Base-by-base conservation (phyloP, 169 alveolate species). In the Plasmodium adleri region DNA sequence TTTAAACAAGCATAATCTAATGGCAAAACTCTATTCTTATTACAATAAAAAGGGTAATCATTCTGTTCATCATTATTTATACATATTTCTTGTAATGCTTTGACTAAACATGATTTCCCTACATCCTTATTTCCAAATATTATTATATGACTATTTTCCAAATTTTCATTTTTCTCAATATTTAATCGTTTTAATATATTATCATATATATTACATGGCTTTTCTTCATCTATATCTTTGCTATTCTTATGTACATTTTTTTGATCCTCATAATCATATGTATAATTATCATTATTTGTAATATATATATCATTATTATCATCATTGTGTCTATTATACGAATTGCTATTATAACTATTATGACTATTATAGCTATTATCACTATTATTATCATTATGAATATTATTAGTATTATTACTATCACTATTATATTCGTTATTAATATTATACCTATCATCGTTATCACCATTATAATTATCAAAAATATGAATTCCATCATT, bases 121-220 rank as follows among this genome's bases (percentile, higher is more conserved):
- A 78, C 89, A 70, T 78, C 78, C 49, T 78, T 78, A 66, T 78
- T 78, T 12, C 89, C 89, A n/a, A 78, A 47, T 15, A 78, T 66
- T 64, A 78, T 78, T 17, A 78, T 66, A 24, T 78, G 89, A 45
- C 89, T 78, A 52, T 24, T 78, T 70, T 78, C 89, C n/a, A 78
- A 20, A 22, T 78, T 71, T 28, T 78, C 89, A 20, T 66, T 49
- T 66, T 78, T 26, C 22, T 59, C 72, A 22, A 78, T 49, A 45
- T 64, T 78, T 52, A 78, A 78, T 78, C 64, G 64, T 78, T 78
- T 78, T 78, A 78, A 59, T 54, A 78, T 78, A n/a, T 28, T 64
- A 22, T 78, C 20, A 70, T 78, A 78, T 50, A 78, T 52, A 26
- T 62, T 52, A 66, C 68, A 26, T 52, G 28, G n/a, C 15, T 43